Conservation (phyloP, 2,329 filamentous ascomycete genomes). For the Aspergillus hiratsukae region DNA sequence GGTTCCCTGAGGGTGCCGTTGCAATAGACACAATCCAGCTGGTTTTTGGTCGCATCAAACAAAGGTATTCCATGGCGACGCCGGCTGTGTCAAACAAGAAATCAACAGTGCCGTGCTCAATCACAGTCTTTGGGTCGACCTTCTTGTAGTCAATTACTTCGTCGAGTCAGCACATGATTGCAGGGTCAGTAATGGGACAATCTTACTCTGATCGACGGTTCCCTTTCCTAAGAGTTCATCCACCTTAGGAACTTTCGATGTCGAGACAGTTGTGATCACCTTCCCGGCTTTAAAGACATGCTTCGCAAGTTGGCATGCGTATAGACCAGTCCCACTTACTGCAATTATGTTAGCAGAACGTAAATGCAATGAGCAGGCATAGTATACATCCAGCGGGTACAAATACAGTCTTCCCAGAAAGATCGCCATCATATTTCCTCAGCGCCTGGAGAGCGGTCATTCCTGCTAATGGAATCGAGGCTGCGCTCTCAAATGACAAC, state of each 20-base stretch:
- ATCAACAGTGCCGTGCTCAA: constrained; percentile 46
- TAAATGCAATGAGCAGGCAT: neutral
- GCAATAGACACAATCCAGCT: constrained; percentile 36
- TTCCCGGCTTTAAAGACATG: constrained; percentile 46
- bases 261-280: constrained; percentile 52
- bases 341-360: neutral
- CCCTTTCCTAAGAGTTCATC: constrained; percentile 40
- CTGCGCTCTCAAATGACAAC: constrained; percentile 41
- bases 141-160: constrained; percentile 49
- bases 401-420: constrained; percentile 51
- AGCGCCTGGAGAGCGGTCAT: constrained; percentile 47
- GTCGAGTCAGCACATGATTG: neutral
- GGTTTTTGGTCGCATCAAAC: constrained; percentile 39
- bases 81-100: constrained; percentile 50
- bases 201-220: constrained; percentile 43
- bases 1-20: constrained; percentile 32
- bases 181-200: neutral
- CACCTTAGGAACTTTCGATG: constrained; percentile 47
- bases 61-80: constrained; percentile 37
- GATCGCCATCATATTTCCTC: constrained; percentile 40
- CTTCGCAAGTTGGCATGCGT: constrained; percentile 49
- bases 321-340: constrained; percentile 47
- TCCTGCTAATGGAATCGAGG: constrained; percentile 38
- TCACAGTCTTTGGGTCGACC: constrained; percentile 32
- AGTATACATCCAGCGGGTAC: constrained; percentile 43